phyloP scores from a whole-genome alignment of 2,329 filamentous ascomycete genomes.

The Xylariales sp. region DNA sequence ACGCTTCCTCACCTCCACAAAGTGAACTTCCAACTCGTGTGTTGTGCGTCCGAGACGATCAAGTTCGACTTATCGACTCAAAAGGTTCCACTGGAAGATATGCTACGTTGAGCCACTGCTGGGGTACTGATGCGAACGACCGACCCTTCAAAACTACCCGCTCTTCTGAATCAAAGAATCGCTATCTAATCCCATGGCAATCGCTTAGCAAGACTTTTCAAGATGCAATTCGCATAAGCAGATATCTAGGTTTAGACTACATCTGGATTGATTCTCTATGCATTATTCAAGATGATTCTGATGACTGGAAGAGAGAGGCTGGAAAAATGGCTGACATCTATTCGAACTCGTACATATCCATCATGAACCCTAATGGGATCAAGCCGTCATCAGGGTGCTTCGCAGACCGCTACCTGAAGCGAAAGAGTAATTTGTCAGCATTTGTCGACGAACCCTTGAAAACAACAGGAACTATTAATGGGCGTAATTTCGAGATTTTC shows the following conservation, averaged over 20 bases:
- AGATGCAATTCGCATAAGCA: neutral
- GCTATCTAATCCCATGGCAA: neutral
- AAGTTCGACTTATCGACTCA: neutral
- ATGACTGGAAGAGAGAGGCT: slow-evolving; percentile 1
- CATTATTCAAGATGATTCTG: neutral
- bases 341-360: neutral
- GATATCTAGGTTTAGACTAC: neutral
- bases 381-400: neutral
- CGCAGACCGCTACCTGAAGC: neutral
- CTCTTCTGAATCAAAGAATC: neutral
- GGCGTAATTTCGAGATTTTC: neutral
- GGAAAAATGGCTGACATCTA: neutral
- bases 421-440: neutral
- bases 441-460: neutral
- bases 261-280: slow-evolving; percentile 3
- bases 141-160: neutral
- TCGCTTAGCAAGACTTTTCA: slow-evolving; percentile 1
- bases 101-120: neutral
- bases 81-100: neutral
- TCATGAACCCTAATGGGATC: neutral
- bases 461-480: neutral
- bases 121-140: neutral
- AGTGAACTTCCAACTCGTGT: neutral
- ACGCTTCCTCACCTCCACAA: neutral
- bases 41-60: neutral